Base-by-base conservation (phyloP, 2,329 filamentous ascomycete genomes). In the Ceratocystis colombiana region DNA sequence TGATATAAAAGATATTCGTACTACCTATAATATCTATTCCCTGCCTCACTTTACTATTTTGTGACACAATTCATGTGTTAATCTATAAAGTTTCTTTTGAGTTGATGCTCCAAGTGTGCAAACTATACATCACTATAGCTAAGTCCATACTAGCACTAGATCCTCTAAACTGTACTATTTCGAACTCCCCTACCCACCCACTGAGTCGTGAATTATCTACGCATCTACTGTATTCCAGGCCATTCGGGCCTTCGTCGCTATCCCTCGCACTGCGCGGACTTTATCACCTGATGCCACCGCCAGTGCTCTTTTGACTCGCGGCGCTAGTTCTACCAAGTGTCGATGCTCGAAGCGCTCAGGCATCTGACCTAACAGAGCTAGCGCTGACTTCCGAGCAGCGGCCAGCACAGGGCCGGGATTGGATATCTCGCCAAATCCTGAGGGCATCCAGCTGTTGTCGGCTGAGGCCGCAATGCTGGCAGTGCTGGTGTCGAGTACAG, bases 251-350 rank as follows among this genome's bases (percentile, higher is more conserved):
- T 73, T 70, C 64, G 81, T 75, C 20, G 82, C 82, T 61, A 75
- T 75, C 66, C 75, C 78, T 61, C 83, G 76, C 57, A 84, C 76
- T 68, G 82, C 80, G 57, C 83, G 75, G 7, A 82, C 79, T 5
- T 74, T 72, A 69, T 84, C 81, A 1, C 82, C 82, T 62, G 81
- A 82, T 1, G 81, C 81, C 7, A 75, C 70, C 1, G 78, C 77
- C 68, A 85, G 70, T 64, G 81, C 76, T 3, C 79, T 75, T 68
- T 78, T 75, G 55, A 83, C 76, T 64, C 73, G 74, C 33, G 76
- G 75, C 55, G 76, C 76, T 69, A 78, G 76, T 0, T 78, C 74
- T 62, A 81, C 69, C 22, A 84, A 71, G 61, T 79, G 72, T 5
- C 77, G 73, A 10, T 78, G 74, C 67, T 83, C 82, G 69, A 79